Conservation (phyloP, 2,329 filamentous ascomycete genomes). For the Exophiala alcalophila region DNA sequence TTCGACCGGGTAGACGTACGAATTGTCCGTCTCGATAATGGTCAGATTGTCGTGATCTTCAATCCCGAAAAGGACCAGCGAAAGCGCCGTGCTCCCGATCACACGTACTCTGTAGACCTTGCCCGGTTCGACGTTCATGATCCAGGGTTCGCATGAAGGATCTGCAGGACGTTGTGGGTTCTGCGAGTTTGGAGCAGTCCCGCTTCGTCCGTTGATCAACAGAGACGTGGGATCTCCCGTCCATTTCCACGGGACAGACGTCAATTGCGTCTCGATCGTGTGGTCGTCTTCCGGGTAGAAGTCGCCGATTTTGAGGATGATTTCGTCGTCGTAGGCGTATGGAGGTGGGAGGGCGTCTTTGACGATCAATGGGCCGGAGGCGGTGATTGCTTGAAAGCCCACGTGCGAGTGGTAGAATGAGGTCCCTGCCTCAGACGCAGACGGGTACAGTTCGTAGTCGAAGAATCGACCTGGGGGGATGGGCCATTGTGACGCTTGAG, state of each 20-base stretch:
- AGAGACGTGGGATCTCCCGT: conserved; percentile 58
- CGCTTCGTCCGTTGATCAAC: conserved; percentile 56
- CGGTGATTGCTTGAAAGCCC: conserved; percentile 60
- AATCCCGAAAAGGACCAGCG: conserved; percentile 54
- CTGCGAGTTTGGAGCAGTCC: conserved; percentile 39
- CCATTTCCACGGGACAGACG: conserved; percentile 53
- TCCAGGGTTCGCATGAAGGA: conserved; percentile 40
- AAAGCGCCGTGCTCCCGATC: conserved; percentile 58
- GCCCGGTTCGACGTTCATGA: conserved; percentile 59
- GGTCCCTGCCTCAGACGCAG: conserved; percentile 55
- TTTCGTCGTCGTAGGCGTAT: conserved; percentile 62
- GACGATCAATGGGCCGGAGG: conserved; percentile 58
- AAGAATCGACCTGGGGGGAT: conserved; percentile 62
- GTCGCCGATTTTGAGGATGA: conserved; percentile 55
- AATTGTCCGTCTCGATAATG: conserved; percentile 60
- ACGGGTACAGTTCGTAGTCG: conserved; percentile 62
- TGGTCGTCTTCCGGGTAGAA: conserved; percentile 56
- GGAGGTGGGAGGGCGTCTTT: conserved; percentile 49
- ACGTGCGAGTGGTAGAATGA: conserved; percentile 70
- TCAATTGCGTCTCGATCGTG: conserved; percentile 51
- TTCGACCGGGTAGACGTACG: conserved; percentile 30
- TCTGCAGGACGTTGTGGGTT: conserved; percentile 33
- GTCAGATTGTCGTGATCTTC: conserved; percentile 56
- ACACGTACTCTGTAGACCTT: conserved; percentile 63
- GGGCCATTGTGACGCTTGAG: conserved; percentile 62